A percentile compares a stretch with the other conserved stretches of the same genome.
These are phyloP conservation scores for Penicillium sp. DNA, from an alignment of 2,329 filamentous ascomycete genomes.

Conservation along the genomic window DNA sequence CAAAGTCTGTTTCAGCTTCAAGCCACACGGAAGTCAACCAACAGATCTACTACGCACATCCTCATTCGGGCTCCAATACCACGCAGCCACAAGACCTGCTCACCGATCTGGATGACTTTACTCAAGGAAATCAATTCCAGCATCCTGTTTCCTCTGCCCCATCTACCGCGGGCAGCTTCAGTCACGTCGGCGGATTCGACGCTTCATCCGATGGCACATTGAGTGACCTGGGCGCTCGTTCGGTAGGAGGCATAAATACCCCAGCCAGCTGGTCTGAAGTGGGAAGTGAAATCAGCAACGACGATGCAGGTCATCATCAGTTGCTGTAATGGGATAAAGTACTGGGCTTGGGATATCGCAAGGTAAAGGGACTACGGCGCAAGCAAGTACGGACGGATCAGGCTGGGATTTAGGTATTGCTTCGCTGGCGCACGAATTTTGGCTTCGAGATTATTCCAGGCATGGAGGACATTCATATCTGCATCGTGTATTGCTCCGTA, in stretches of 20 bases:
- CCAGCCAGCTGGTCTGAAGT: slow-evolving; percentile 47
- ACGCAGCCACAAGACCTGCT: slow-evolving; percentile 18
- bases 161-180: slow-evolving; percentile 38
- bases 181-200: slow-evolving; percentile 38
- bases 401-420: neutral
- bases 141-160: slow-evolving; percentile 35
- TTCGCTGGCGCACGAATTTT: neutral
- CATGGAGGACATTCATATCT: neutral
- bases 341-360: neutral
- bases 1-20: slow-evolving; percentile 23
- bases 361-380: neutral
- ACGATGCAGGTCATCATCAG: slow-evolving; percentile 34
- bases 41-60: slow-evolving; percentile 35
- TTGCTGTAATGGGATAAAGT: slow-evolving; percentile 14
- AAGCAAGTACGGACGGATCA: neutral
- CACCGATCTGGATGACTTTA: slow-evolving; percentile 11
- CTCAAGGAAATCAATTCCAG: slow-evolving; percentile 12
- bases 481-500: neutral
- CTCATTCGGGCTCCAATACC: slow-evolving; percentile 21
- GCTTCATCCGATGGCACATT: slow-evolving; percentile 38
- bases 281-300: slow-evolving; percentile 44
- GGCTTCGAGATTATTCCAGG: neutral
- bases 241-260: slow-evolving; percentile 34
- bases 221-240: slow-evolving; percentile 37
- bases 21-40: slow-evolving; percentile 36